Base-by-base conservation (phyloP, 139 green algal genomes). In the Coelastrella sp. region DNA sequence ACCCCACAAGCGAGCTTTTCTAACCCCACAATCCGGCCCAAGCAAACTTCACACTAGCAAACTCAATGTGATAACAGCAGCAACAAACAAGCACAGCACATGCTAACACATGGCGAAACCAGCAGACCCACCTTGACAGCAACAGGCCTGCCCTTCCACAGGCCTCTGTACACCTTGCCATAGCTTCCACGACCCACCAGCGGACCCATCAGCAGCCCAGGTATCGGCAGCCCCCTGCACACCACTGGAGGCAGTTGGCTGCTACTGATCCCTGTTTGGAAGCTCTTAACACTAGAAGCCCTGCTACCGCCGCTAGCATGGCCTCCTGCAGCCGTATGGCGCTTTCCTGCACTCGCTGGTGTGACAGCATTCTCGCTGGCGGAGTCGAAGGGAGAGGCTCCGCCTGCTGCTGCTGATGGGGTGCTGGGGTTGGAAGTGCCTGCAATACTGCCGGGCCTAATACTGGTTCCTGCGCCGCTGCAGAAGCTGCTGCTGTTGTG, bases 181-280 rank as follows among this genome's bases (percentile, higher is more conserved):
- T 94, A 94, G n/a, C 88, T 91, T 64, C 93, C 93, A 10, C 77
- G 68, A 0, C 93, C 93, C 23, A 95, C 54, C 71, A 95, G 57
- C 0, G 89, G 86, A 6, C 92, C 92, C 80, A 95, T 83, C 83
- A 91, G 66, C 23, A 96, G 66, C 54, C 85, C 85, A 68, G 85
- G 58, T 7, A 90, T 57, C 4, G 85, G 85, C 85, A 90, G 22
- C 2, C 84, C 84, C 58, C 74, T 71, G 17, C 4, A 14, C 56
- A 90, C 85, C 71, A 61, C 20, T 20, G 47, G n/a, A 5, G 73
- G 58, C 73, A 79, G 47, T 16, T 23, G 10, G n/a, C 10, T 71
- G 57, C 71, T 81, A 71, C 68, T 81, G 54, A 13, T 82, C 13
- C 4, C 4, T 5, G 81, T 59, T 4, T 68, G 80, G 2, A 56